phyloP scores from a whole-genome alignment of 2,329 filamentous ascomycete species.

The Allantophomopsis lycopodina region DNA sequence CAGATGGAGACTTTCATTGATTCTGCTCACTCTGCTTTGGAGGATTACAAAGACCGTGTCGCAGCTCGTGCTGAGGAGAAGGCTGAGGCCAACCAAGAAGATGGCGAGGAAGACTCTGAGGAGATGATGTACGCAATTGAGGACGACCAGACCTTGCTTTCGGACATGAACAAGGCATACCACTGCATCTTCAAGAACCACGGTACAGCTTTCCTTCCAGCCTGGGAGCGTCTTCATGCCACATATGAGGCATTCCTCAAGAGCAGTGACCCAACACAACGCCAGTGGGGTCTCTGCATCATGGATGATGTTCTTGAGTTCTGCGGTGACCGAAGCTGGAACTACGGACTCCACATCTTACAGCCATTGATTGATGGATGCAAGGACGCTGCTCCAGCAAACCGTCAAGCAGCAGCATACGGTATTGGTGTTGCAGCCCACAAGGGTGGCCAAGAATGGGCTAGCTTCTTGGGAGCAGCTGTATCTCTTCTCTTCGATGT shows the following conservation, averaged over 20 bases:
- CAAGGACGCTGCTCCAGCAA: constrained; percentile 73
- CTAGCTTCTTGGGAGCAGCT: constrained; percentile 70
- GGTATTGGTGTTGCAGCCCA: constrained; percentile 93
- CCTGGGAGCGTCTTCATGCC: constrained; percentile 75
- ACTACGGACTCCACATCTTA: constrained; percentile 76
- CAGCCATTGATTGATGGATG: constrained; percentile 79
- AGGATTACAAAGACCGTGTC: constrained; percentile 87
- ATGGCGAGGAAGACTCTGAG: constrained; percentile 81
- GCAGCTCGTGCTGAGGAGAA: constrained; percentile 72
- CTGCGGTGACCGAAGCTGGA: constrained; percentile 77
- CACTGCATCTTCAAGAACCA: constrained; percentile 99
- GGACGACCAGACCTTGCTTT: constrained; percentile 90
- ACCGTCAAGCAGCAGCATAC: constrained; percentile 90
- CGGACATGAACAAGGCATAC: constrained; percentile 99
- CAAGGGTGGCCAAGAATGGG: constrained; percentile 77
- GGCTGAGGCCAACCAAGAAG: constrained; percentile 58
- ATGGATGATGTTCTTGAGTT: constrained; percentile 98
- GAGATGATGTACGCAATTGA: constrained; percentile 85
- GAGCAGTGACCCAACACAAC: constrained; percentile 73
- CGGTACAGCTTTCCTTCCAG: constrained; percentile 65
- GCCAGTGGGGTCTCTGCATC: constrained; percentile 98
- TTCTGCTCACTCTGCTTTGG: constrained; percentile 69
- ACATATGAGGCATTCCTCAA: constrained; percentile 80
- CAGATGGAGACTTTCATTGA: constrained; percentile 85
- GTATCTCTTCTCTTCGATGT: constrained; percentile 77